These are phyloP conservation scores for Boletus rex-veris DNA, from an alignment of 768 basidiomycete species.

Conservation along the genomic window DNA sequence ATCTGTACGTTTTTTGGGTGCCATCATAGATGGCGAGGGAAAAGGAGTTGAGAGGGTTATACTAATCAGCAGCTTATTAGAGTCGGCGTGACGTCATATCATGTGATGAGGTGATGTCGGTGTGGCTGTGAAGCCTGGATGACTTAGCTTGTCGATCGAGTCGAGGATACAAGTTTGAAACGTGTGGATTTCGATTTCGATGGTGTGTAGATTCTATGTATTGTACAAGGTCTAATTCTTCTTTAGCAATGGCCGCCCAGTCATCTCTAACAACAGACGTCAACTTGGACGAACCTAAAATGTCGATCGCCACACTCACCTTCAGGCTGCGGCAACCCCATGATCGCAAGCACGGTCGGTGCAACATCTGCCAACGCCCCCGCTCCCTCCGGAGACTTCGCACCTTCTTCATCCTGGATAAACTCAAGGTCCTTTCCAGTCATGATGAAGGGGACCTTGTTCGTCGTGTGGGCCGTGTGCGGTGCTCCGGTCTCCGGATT, in stretches of 20 bases:
- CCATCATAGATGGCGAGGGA: conserved; percentile 2
- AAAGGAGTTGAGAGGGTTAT: not conserved
- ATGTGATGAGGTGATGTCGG: conserved; percentile 4
- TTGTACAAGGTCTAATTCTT: conserved; percentile 18
- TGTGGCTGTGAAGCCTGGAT: not conserved
- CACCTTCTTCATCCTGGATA: conserved; percentile 45
- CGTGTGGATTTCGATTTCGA: not conserved
- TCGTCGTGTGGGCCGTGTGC: conserved; percentile 90
- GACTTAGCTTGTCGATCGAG: no score
- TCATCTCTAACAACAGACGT: conserved; percentile 24
- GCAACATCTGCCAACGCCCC: conserved; percentile 89
- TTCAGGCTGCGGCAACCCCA: conserved; percentile 71
- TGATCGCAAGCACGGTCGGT: conserved; percentile 77
- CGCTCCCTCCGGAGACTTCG: conserved; percentile 49
- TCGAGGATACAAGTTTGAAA: no score
- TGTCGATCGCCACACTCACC: conserved; percentile 37
- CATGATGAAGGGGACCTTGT: conserved; percentile 86
- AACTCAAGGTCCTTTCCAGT: conserved; percentile 62
- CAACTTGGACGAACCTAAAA: not conserved
- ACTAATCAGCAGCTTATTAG: not conserved
- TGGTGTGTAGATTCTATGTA: conserved; percentile 6
- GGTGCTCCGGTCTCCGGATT: conserved; percentile 80
- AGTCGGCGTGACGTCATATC: conserved; percentile 16
- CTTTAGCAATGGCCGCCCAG: conserved; percentile 27
- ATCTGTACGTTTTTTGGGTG: conserved; percentile 16